Evolutionary conservation across 257 asterid species (phyloP), one percentile per base, ranked within the genome.

Genomic region (Nicotiana knightiana): DNA sequence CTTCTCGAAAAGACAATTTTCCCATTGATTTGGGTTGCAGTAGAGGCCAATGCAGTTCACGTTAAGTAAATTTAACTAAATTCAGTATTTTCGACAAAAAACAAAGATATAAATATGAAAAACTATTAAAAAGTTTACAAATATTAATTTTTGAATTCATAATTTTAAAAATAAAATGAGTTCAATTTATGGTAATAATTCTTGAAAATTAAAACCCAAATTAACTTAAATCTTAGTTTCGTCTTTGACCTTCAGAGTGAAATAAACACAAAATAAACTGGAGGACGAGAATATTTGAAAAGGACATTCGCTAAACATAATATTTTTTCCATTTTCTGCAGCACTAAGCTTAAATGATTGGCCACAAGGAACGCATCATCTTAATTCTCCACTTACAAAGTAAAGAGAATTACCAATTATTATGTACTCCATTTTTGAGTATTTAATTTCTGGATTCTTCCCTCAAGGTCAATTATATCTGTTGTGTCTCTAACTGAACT

Each of bases 281-380:
- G 32, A 68, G 15, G 32, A 67, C 55, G n/a, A 67, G 54, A 37
- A 37, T 37, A 18, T 18, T 0, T n/a, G 76, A 48, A 32, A 67
- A 71, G 63, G 64, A 58, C 67, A 67, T 82, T 82, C 51, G 32
- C 9, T 35, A 61, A 32, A 16, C 67, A 71, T 53, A 77, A 39
- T 76, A 61, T 61, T n/a, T 46, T 77, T 79, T 58, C 71, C 24
- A 28, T 24, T 11, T 82, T 48, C 0, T 35, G 53, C 32, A 65
- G 21, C 78, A 68, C 67, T 59, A 85, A 68, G 39, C 48, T 76
- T 18, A 46, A 39, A 76, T 66, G 82, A 85, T 62, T 71, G 68
- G 83, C 87, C 86, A 84, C 87, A 84, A 84, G 84, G 88, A 87
- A 82, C 82, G 82, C 84, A 86, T 84, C 81, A 83, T 77, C 51